These are phyloP conservation scores for Blastobotrys arbuscula DNA, from an alignment of 1,139 yeast species.

Conservation along the genomic window DNA sequence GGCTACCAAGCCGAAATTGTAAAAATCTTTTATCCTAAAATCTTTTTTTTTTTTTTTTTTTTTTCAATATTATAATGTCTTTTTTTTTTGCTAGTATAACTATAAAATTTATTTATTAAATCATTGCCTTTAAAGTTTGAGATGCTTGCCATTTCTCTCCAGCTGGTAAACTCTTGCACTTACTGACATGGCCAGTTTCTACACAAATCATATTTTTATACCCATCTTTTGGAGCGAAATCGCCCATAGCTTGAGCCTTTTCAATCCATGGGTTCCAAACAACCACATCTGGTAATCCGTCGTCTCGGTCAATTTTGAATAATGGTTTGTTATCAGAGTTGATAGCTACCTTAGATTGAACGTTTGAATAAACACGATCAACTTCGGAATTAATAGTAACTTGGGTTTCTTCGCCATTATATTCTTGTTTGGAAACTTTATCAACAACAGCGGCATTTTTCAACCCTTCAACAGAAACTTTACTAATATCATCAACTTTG, in stretches of 20 bases:
- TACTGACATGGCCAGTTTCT: conserved; percentile 85
- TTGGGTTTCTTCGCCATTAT: conserved; percentile 57
- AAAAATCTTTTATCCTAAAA: too few relatives aligned
- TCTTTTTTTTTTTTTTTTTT: too few relatives aligned
- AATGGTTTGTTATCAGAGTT: conserved; percentile 53
- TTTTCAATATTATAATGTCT: background rate
- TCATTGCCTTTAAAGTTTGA: conserved; percentile 43
- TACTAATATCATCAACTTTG: conserved; percentile 67
- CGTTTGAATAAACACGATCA: conserved; percentile 72
- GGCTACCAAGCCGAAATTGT: conserved; percentile 9
- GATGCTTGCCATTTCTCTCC: conserved; percentile 69
- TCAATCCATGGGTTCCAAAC: conserved; percentile 98
- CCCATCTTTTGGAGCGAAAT: conserved; percentile 81
- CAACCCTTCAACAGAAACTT: conserved; percentile 69
- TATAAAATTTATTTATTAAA: conserved; percentile 1
- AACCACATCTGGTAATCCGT: conserved; percentile 76
- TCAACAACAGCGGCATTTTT: conserved; percentile 67
- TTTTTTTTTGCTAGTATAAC: background rate
- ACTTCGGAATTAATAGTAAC: conserved; percentile 71
- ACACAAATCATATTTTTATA: conserved; percentile 84
- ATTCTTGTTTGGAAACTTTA: conserved; percentile 59
- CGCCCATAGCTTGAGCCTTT: conserved; percentile 73
- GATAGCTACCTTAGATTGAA: conserved; percentile 53
- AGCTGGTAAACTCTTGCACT: conserved; percentile 54
- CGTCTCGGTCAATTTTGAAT: conserved; percentile 45